phyloP scores from a whole-genome alignment of 768 basidiomycete genomes.

The Boletus vinaceobasis region DNA sequence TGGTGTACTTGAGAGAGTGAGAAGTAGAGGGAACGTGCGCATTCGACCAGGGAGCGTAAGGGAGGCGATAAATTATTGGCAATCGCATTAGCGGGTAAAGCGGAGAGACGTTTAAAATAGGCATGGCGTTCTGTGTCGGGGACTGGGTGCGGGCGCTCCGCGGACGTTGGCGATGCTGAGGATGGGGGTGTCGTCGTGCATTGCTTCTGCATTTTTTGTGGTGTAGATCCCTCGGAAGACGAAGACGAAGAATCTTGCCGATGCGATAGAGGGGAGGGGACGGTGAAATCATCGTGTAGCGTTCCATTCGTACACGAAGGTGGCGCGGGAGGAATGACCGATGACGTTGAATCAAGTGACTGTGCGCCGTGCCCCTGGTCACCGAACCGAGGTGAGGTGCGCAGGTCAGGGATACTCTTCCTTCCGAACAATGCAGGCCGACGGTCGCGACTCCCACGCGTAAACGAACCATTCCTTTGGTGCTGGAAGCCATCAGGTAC shows the following conservation, averaged over 20 bases:
- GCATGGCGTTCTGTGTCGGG: conserved; percentile 80
- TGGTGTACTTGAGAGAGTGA: conserved; percentile 89
- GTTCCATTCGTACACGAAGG: conserved; percentile 13
- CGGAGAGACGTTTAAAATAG: conserved; percentile 91
- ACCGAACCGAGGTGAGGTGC: conserved; percentile 45
- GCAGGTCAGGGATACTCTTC: conserved; percentile 86
- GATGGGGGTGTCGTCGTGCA: conserved; percentile 31
- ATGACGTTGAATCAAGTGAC: conserved; percentile 23
- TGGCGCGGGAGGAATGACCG: conserved; percentile 2
- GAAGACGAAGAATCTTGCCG: conserved; percentile 48
- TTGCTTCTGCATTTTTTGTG: conserved; percentile 22
- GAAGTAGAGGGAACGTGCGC: conserved; percentile 90
- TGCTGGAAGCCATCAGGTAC: conserved; percentile 34
- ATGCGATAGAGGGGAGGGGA: conserved; percentile 39
- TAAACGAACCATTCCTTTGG: conserved; percentile 51
- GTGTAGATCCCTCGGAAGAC: conserved; percentile 29
- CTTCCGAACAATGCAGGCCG: conserved; percentile 49
- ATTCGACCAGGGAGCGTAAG: conserved; percentile 72
- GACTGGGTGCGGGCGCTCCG: conserved; percentile 36
- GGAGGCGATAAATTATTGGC: conserved; percentile 67
- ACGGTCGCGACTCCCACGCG: conserved; percentile 35
- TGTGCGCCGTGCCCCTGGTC: conserved; percentile 21
- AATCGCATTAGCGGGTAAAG: conserved; percentile 58
- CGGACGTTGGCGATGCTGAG: conserved; percentile 39
- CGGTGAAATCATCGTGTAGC: conserved; percentile 30